These are phyloP conservation scores for Nepenthes gracilis DNA, from an alignment of 148 eudicot species.

Conservation along the genomic window DNA sequence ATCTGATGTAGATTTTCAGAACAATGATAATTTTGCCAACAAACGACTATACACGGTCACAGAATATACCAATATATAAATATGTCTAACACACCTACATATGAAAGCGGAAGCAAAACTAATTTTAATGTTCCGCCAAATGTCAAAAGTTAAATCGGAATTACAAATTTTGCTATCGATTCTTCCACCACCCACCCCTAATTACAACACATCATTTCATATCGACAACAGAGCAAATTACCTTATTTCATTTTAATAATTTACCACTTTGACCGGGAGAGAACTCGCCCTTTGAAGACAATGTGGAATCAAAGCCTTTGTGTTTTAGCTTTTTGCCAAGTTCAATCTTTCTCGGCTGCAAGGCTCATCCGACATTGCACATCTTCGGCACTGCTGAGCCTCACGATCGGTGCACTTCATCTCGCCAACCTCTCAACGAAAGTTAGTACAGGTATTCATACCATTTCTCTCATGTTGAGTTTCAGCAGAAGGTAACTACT, in stretches of 20 bases:
- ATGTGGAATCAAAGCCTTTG: slow-evolving; percentile 34
- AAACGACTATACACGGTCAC: too few species aligned
- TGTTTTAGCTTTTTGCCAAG: slow-evolving; percentile 29
- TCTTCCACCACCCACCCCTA: too few species aligned
- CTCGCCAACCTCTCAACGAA: slow-evolving; percentile 11
- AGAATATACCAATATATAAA: too few species aligned
- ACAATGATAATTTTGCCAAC: too few species aligned
- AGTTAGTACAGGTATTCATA: slow-evolving; percentile 18
- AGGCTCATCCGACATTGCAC: slow-evolving; percentile 18
- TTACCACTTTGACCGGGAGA: slow-evolving; percentile 67
- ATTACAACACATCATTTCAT: too few species aligned
- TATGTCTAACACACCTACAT: too few species aligned
- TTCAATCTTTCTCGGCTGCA: slow-evolving; percentile 33
- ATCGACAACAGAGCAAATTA: too few species aligned
- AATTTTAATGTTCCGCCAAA: too few species aligned
- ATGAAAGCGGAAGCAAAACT: too few species aligned
- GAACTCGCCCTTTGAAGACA: slow-evolving; percentile 70
- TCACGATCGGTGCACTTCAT: slow-evolving; percentile 6
- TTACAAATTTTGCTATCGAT: too few species aligned
- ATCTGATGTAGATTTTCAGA: too few species aligned
- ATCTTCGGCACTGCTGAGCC: slow-evolving; percentile 8
- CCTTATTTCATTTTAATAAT: slow-evolving; percentile 19
- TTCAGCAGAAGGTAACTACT: slow-evolving; percentile 6
- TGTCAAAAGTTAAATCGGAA: too few species aligned
- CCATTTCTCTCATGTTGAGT: slow-evolving; percentile 16